Conservation (phyloP, 495 filamentous ascomycete genomes). For the Thermochaetoides thermophila region DNA sequence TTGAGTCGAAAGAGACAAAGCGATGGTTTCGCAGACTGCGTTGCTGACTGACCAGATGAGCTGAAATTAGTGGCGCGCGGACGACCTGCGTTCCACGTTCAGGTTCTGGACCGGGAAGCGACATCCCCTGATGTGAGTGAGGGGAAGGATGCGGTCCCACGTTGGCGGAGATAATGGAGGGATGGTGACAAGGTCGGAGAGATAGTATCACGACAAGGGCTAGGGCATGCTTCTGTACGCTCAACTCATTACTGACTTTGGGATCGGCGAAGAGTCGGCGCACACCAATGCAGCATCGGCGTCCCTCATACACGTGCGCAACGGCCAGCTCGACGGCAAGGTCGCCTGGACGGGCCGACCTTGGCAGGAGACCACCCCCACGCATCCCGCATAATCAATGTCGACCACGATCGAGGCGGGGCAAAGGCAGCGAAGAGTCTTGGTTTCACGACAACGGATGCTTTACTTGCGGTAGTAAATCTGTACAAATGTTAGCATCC, state of each 20-base stretch:
- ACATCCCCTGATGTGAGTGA: slow-evolving; percentile 6
- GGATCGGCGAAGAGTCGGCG: slow-evolving; percentile 5
- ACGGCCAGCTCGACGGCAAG: slow-evolving; percentile 2
- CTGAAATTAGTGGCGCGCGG: slow-evolving; percentile 7
- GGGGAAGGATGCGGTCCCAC: slow-evolving; percentile 2
- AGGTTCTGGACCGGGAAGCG: slow-evolving; percentile 7
- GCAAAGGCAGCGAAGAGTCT: no score
- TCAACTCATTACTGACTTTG: slow-evolving; percentile 5
- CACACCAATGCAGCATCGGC: slow-evolving; percentile 6
- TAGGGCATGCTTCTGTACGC: slow-evolving; percentile 4
- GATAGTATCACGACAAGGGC: slow-evolving; percentile 5
- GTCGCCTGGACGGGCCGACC: slow-evolving; percentile 7
- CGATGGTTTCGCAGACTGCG: no score
- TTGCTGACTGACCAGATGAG: slow-evolving; percentile 4
- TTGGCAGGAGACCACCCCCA: no score
- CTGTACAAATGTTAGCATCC: slow-evolving; percentile 33
- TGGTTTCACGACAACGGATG: no score
- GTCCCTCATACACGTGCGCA: slow-evolving; percentile 6
- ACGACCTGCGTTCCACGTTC: slow-evolving; percentile 13
- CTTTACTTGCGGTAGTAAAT: slow-evolving; percentile 52
- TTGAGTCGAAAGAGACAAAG: slow-evolving; percentile 4
- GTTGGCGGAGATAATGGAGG: slow-evolving; percentile 10
- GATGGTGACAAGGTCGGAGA: slow-evolving; percentile 7
- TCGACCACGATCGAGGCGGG: no score
- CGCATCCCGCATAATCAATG: no score